phyloP scores from a whole-genome alignment of 148 eudicot species.

The Vaccinium vitisidaea region DNA sequence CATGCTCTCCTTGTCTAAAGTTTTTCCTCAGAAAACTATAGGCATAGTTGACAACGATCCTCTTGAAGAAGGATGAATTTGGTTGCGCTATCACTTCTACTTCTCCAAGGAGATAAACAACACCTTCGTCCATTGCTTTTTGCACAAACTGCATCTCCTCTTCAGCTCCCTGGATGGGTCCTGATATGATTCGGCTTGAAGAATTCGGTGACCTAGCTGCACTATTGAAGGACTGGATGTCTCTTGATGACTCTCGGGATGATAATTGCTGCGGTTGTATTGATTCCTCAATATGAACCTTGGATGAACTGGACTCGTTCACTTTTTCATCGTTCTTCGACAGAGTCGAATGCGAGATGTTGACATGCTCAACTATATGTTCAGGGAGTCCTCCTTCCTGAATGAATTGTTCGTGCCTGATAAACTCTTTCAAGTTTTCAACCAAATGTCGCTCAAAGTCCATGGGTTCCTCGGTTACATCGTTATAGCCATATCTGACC shows the following conservation, averaged over 20 bases:
- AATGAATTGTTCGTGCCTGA: conserved; percentile 33
- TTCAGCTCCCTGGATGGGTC: conserved; percentile 23
- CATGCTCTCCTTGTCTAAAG: conserved; percentile 41
- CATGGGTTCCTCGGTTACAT: conserved; percentile 30
- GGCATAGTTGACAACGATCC: conserved; percentile 40
- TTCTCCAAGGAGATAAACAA: conserved; percentile 51
- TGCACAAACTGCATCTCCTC: conserved; percentile 43
- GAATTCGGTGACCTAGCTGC: conserved; percentile 13
- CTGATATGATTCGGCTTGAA: conserved; percentile 13
- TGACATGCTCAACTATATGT: not conserved
- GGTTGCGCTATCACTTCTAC: conserved; percentile 39
- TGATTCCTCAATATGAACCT: conserved; percentile 16
- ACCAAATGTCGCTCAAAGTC: conserved; percentile 39
- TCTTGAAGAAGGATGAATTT: conserved; percentile 41
- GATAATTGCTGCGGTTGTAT: conserved; percentile 3
- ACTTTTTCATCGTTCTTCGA: not conserved
- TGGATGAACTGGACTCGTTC: not conserved
- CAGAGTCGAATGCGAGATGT: not conserved
- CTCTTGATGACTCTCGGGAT: conserved; percentile 18
- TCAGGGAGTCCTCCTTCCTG: conserved; percentile 8
- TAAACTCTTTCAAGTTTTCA: conserved; percentile 39
- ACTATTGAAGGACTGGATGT: conserved; percentile 14
- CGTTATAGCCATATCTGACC: conserved; percentile 56
- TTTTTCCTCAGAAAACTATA: conserved; percentile 53
- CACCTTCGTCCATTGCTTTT: conserved; percentile 37